These are phyloP conservation scores for Trypanosomatidae sp. DNA, from an alignment of 208 protist genomes.

Conservation along the genomic window DNA sequence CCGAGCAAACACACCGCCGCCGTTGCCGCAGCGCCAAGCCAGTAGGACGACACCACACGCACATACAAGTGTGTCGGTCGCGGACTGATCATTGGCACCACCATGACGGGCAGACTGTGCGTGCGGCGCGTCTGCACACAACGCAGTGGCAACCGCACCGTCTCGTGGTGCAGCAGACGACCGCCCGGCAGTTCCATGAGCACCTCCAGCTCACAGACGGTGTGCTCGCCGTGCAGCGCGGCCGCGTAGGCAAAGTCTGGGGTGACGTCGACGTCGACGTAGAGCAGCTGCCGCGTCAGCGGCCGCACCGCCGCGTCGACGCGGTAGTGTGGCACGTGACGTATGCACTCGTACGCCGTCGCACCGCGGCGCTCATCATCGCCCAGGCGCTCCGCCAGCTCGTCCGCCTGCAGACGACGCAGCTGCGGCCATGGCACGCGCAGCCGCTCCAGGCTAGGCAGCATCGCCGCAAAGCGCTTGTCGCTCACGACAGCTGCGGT, in stretches of 20 bases:
- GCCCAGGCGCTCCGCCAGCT: constrained; percentile 91
- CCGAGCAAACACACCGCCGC: constrained; percentile 92
- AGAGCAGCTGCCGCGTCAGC: constrained; percentile 92
- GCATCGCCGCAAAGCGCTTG: constrained; percentile 75
- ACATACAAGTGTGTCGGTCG: constrained; percentile 94
- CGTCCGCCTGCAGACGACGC: constrained; percentile 84
- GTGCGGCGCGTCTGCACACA: constrained; percentile 50
- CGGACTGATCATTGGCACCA: constrained; percentile 96
- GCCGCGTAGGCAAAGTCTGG: constrained; percentile 95
- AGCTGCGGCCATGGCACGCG: constrained; percentile 94
- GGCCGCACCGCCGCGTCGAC: constrained; percentile 89
- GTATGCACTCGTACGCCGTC: constrained; percentile 84
- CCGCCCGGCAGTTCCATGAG: constrained; percentile 93
- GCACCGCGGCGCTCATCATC: constrained; percentile 77
- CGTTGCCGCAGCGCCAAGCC: constrained; percentile 55
- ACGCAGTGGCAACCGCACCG: constrained; percentile 85
- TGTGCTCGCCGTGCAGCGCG: constrained; percentile 72
- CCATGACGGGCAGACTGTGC: constrained; percentile 82
- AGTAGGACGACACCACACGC: constrained; percentile 82
- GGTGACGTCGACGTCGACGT: constrained; percentile 93
- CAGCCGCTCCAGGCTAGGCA: constrained; percentile 92
- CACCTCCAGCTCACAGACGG: constrained; percentile 89
- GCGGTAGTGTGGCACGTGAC: constrained; percentile 91
- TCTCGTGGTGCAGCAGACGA: constrained; percentile 96
- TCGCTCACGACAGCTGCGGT: constrained; percentile 31